Base-by-base conservation (phyloP, 257 asterid genomes). In the Capsicum chinense region DNA sequence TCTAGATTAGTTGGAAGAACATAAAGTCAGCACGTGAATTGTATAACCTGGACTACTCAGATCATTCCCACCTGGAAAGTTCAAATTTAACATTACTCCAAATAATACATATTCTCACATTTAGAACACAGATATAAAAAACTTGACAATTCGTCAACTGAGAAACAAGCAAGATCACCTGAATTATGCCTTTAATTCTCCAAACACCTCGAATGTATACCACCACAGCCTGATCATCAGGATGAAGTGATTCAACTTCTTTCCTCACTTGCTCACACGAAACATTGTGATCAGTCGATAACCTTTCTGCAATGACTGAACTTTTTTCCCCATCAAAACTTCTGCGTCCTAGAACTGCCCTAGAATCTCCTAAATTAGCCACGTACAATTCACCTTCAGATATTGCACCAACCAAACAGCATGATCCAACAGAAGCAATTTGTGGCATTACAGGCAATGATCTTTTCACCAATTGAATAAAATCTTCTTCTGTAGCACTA, bases 171-270 rank as follows among this genome's bases (percentile, higher is more conserved):
- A 68, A 59, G 70, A 39, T 76, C 83, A 95, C 99, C 99, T 97
- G 99, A 89, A 97, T 97, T 47, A 97, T 97, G 80, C 99, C 99
- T 87, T 91, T 97, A 86, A 97, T 95, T 89, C 98, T 93, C 99
- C 98, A 97, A 87, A 94, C 99, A 71, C 99, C 99, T 17, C 97
- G 93, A 71, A 94, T 90, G 70, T 90, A 89, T 56, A 95, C 90
- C 52, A 97, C 99, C 17, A 97, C 86, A 60, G 93, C 89, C 9
- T 91, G 79, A 88, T 94, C 97, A 68, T 93, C 98, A 5, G 97
- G 97, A 90, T 97, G 99, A 78, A 86, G 94, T 6, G 95, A 96
- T 91, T 93, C 95, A 26, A 97, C 98, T 88, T 97, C 99, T 91
- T 85, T 93, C 87, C 99, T 88, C 79, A 97, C 97, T 47, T 88